Percentiles rank a stretch among this genome's conserved stretches.
Evolutionary conservation across 2,329 filamentous ascomycete species (phyloP).

Genomic region (Ophiostoma tasmaniense): DNA sequence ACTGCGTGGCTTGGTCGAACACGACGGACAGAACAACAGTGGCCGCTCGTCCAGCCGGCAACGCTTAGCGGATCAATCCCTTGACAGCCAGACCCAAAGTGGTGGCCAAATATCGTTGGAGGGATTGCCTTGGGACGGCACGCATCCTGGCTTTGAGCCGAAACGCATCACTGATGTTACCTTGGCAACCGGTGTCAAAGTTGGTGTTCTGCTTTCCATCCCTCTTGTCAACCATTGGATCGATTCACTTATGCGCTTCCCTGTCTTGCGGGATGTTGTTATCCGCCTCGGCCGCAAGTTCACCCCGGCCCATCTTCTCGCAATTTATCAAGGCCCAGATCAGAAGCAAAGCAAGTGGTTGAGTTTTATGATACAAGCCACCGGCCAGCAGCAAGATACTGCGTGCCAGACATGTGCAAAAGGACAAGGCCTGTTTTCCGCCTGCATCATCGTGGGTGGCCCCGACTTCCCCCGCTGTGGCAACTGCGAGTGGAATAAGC

Average conservation of each 20-base stretch:
- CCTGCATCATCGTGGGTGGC: slow-evolving; percentile 37
- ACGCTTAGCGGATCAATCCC: background rate
- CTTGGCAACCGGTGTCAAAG: background rate
- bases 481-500: slow-evolving; percentile 43
- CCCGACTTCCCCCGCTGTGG: slow-evolving; percentile 39
- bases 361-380: slow-evolving; percentile 43
- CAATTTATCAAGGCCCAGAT: slow-evolving; percentile 34
- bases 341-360: slow-evolving; percentile 39
- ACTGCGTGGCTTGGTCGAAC: background rate
- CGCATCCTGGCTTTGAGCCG: background rate
- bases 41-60: background rate
- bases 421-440: slow-evolving; percentile 36
- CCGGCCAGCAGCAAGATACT: slow-evolving; percentile 33
- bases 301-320: slow-evolving; percentile 31
- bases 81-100: background rate
- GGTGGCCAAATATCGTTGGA: background rate
- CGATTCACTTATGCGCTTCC: slow-evolving; percentile 29
- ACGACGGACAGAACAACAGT: background rate
- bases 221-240: slow-evolving; percentile 35
- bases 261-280: slow-evolving; percentile 33
- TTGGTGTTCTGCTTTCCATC: slow-evolving; percentile 19
- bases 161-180: background rate
- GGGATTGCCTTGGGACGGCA: background rate
- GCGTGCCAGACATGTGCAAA: slow-evolving; percentile 36
- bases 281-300: slow-evolving; percentile 37